Evolutionary conservation across 768 basidiomycete species (phyloP).

Genomic region (Sutorius australiensis): DNA sequence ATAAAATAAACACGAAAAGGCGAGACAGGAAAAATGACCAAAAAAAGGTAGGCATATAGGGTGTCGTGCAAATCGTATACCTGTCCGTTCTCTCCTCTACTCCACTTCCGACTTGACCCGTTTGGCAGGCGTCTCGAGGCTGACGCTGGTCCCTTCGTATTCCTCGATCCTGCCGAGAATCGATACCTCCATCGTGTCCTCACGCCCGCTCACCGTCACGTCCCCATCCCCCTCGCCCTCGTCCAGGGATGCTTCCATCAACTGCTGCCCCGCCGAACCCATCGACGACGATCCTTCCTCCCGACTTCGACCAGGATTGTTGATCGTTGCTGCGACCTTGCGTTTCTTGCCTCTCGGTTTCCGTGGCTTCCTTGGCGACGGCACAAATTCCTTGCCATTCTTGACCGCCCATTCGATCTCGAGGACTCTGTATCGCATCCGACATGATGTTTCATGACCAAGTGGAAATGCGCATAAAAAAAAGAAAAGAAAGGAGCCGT

Average conservation of each 20-base stretch:
- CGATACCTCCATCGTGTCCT: conserved; percentile 12
- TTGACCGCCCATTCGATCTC: conserved; percentile 78
- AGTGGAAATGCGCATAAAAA: too few relatives aligned
- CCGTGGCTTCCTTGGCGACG: conserved; percentile 45
- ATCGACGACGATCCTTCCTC: conserved; percentile 18
- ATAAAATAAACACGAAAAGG: conserved; percentile 4
- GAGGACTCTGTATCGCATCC: conserved; percentile 55
- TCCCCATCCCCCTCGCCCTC: conserved; percentile 32
- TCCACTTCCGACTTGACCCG: conserved; percentile 21
- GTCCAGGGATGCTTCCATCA: conserved; percentile 30
- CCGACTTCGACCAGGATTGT: conserved; percentile 4
- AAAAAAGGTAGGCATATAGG: not conserved
- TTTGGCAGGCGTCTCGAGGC: conserved; percentile 27
- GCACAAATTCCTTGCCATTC: conserved; percentile 55
- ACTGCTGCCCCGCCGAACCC: conserved; percentile 8
- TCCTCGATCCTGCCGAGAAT: conserved; percentile 21
- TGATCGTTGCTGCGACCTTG: conserved; percentile 22
- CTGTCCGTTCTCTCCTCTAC: conserved; percentile 1
- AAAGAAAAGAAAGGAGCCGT: conserved; percentile 33
- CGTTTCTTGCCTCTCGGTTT: conserved; percentile 34
- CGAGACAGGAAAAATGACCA: too few relatives aligned
- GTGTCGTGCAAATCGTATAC: not conserved
- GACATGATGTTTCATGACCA: too few relatives aligned
- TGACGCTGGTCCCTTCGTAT: conserved; percentile 22
- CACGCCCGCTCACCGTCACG: conserved; percentile 28